Percentiles rank a stretch among this genome's conserved stretches.
Evolutionary conservation across 768 basidiomycete species (phyloP).

Genomic region (Mrakia gelida): DNA sequence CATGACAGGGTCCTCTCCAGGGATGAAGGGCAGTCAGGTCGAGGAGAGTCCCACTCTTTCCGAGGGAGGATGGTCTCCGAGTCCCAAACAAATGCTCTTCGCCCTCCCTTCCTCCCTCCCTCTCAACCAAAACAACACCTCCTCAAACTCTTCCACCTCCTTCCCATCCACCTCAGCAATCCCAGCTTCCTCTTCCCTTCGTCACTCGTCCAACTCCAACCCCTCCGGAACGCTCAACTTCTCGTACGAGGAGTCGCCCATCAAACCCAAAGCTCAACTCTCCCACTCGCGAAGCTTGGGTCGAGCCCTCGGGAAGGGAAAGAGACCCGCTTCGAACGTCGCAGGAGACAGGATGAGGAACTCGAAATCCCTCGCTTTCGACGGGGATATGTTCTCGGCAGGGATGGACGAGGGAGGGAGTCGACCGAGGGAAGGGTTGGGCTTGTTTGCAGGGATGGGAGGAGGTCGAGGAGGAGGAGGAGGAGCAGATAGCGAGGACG

Average conservation of each 20-base stretch:
- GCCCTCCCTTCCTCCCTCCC: neutral
- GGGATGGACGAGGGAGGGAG: neutral
- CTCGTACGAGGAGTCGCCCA: slow-evolving; percentile 18
- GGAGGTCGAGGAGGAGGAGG: neutral
- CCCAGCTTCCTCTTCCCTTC: neutral
- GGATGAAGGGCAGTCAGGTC: neutral
- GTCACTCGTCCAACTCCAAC: neutral
- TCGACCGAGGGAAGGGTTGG: slow-evolving; percentile 10
- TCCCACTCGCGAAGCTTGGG: slow-evolving; percentile 20
- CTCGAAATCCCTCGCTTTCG: neutral
- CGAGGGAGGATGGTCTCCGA: slow-evolving; percentile 9
- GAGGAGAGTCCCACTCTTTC: neutral
- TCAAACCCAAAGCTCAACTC: slow-evolving; percentile 15
- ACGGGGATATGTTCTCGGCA: slow-evolving; percentile 15
- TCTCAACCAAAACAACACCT: neutral
- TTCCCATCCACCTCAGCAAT: neutral
- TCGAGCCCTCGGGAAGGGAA: slow-evolving; percentile 5
- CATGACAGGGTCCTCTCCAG: slow-evolving; percentile 3
- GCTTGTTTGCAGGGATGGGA: neutral
- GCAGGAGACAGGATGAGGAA: neutral
- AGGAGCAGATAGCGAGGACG: slow-evolving; percentile 13
- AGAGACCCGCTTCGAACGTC: neutral
- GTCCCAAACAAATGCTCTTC: neutral
- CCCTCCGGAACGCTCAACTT: neutral
- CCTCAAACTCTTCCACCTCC: neutral